Base-by-base conservation (phyloP, 1,284 basidiomycete genomes). In the Trametes hirsuta region DNA sequence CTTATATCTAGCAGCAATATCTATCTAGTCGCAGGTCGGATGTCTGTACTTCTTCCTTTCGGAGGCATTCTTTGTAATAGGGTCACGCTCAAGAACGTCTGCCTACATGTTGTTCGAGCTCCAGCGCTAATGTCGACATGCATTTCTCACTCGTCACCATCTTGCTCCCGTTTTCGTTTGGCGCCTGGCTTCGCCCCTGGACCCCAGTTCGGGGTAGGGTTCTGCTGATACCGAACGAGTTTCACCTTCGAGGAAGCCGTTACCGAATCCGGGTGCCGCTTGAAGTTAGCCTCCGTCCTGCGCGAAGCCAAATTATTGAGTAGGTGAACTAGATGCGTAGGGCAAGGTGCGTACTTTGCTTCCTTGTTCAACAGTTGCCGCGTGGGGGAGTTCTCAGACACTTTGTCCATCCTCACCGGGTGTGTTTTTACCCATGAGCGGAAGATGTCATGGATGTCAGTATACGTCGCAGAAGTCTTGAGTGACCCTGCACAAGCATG, bases 141-240 rank as follows among this genome's bases (percentile, higher is more conserved):
- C 59, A 66, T 55, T 57, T 39, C 22, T 62, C 67, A 67, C 61
- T 74, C 63, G 58, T 71, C 66, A 62, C 74, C 70, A n/a, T 69
- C 73, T 34, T 68, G 69, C 18, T 65, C 82, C 45, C 84, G 72
- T 69, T 87, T 87, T 36, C 82, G 72, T 61, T 82, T 83, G 14
- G 58, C 76, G 25, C 74, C 71, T 12, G 88, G 87, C 67, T 80
- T 86, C 53, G 81, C 81, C n/a, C 81, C 86, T 3, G 97, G 97
- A 0, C 97, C 97, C 97, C 97, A 99, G 72, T 97, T 86, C 2
- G 90, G 84, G 41, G 87, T 82, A 3, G 97, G 97, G 72, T 98
- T 98, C 67, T 86, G 82, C 76, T 97, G 97, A 76, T 98, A 98
- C 49, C 93, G 84, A 0, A 96, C 92, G 8, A 95, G 77, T 69